phyloP scores from a whole-genome alignment of 805 yeast species.

The Ogataea methylovora region DNA sequence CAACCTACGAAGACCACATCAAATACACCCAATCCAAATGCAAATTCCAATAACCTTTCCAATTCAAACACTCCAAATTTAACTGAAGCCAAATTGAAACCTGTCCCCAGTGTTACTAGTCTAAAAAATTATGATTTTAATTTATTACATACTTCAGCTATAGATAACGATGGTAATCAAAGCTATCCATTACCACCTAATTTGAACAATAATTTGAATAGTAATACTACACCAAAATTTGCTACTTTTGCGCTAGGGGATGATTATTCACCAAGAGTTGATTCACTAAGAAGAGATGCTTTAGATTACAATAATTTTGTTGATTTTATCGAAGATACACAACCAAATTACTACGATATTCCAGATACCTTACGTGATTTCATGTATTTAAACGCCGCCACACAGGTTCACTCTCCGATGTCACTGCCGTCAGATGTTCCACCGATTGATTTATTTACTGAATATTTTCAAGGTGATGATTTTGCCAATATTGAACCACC shows the following conservation, averaged over 20 bases:
- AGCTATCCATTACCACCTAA: not conserved
- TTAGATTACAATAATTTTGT: slow-evolving; percentile 5
- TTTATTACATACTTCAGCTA: slow-evolving; percentile 1
- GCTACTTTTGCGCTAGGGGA: slow-evolving; percentile 2
- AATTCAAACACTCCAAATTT: too few species aligned
- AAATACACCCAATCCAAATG: too few species aligned
- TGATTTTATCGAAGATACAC: slow-evolving; percentile 5
- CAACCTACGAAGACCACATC: too few species aligned
- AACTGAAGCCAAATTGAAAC: not conserved
- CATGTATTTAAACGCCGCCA: slow-evolving; percentile 31
- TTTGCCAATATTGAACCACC: slow-evolving; percentile 7
- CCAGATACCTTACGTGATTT: slow-evolving; percentile 29
- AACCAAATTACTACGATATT: slow-evolving; percentile 8
- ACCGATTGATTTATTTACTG: slow-evolving; percentile 4
- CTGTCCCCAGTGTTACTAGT: slow-evolving; percentile 1
- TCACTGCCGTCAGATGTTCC: slow-evolving; percentile 6
- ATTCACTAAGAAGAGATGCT: slow-evolving; percentile 3
- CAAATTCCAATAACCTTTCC: too few species aligned
- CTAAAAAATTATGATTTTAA: slow-evolving; percentile 7
- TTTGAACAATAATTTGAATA: not conserved
- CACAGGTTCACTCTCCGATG: slow-evolving; percentile 9
- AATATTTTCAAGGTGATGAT: slow-evolving; percentile 5
- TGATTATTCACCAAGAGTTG: not conserved
- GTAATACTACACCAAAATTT: not conserved
- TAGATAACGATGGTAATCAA: not conserved